Conservation (phyloP, 305 asterid genomes). For the Plantago coronopus region DNA sequence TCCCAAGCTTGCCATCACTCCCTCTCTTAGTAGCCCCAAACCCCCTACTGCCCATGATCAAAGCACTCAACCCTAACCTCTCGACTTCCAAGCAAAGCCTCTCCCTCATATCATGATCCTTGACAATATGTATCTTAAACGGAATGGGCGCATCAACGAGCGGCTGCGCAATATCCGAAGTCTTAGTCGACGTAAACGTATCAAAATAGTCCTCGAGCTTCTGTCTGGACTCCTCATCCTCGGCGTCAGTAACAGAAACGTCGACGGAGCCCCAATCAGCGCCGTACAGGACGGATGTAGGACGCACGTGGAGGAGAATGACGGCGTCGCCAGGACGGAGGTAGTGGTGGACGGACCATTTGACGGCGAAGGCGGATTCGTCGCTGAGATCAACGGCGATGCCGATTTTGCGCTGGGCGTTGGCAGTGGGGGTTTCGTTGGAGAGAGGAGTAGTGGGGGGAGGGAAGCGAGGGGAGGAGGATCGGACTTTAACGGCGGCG, state of each 20-base stretch:
- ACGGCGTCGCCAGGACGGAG: slow-evolving; percentile 71
- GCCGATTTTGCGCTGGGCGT: slow-evolving; percentile 71
- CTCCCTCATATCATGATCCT: slow-evolving; percentile 74
- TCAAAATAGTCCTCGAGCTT: slow-evolving; percentile 66
- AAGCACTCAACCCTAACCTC: slow-evolving; percentile 64
- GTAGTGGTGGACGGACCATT: slow-evolving; percentile 65
- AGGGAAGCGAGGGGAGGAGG: slow-evolving; percentile 63
- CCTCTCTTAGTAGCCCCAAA: slow-evolving; percentile 60
- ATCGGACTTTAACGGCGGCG: slow-evolving; percentile 59
- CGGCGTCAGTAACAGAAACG: slow-evolving; percentile 45
- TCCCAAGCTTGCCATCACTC: slow-evolving; percentile 58
- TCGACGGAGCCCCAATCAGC: slow-evolving; percentile 81
- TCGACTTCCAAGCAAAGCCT: slow-evolving; percentile 65
- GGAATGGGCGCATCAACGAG: slow-evolving; percentile 63
- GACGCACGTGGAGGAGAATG: slow-evolving; percentile 57
- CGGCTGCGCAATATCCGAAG: slow-evolving; percentile 60
- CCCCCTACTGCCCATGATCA: slow-evolving; percentile 72
- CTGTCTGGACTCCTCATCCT: slow-evolving; percentile 42
- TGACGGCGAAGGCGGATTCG: slow-evolving; percentile 71
- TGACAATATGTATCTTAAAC: slow-evolving; percentile 64
- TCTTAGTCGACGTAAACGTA: slow-evolving; percentile 47
- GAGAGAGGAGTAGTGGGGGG: slow-evolving; percentile 52
- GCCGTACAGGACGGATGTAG: slow-evolving; percentile 72
- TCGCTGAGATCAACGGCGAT: slow-evolving; percentile 73
- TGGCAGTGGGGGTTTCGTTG: slow-evolving; percentile 58